A percentile compares a stretch with the other conserved stretches of the same genome.
phyloP scores from a whole-genome alignment of 495 filamentous ascomycete genomes.

The Ramalina peruviana region DNA sequence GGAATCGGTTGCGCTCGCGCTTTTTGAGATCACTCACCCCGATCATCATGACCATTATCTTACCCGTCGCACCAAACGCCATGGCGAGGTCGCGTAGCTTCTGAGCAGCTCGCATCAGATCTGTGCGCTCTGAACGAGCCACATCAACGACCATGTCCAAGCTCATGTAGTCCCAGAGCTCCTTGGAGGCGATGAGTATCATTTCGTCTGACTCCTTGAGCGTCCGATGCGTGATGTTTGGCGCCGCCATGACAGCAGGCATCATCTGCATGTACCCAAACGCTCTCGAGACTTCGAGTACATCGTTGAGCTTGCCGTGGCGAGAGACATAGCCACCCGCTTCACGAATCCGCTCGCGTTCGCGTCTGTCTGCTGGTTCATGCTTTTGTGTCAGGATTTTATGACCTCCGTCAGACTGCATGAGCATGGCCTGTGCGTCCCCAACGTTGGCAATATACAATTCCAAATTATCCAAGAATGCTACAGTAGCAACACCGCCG shows the following conservation, averaged over 20 bases:
- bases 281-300: slow-evolving; percentile 78
- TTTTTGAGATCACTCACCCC: slow-evolving; percentile 81
- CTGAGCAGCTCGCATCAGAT: slow-evolving; percentile 93
- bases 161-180: slow-evolving; percentile 87
- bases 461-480: slow-evolving; percentile 79
- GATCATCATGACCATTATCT: slow-evolving; percentile 98
- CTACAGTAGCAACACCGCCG: slow-evolving; percentile 81
- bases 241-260: slow-evolving; percentile 84
- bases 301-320: slow-evolving; percentile 84
- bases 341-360: slow-evolving; percentile 80
- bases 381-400: slow-evolving; percentile 78
- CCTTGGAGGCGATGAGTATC: slow-evolving; percentile 77
- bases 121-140: slow-evolving; percentile 63
- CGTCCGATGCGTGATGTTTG: slow-evolving; percentile 62
- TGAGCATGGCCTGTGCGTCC: slow-evolving; percentile 86
- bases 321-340: slow-evolving; percentile 92
- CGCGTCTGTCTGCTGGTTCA: slow-evolving; percentile 70
- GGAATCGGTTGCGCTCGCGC: slow-evolving; percentile 54
- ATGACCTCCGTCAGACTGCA: slow-evolving; percentile 70
- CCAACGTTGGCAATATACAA: slow-evolving; percentile 91
- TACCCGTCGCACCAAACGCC: slow-evolving; percentile 79
- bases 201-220: slow-evolving; percentile 88
- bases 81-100: slow-evolving; percentile 92
- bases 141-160: slow-evolving; percentile 87
- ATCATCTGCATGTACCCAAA: slow-evolving; percentile 91